Base-by-base conservation (phyloP, 1,284 basidiomycete genomes). In the Cystobasidium pallidum region DNA sequence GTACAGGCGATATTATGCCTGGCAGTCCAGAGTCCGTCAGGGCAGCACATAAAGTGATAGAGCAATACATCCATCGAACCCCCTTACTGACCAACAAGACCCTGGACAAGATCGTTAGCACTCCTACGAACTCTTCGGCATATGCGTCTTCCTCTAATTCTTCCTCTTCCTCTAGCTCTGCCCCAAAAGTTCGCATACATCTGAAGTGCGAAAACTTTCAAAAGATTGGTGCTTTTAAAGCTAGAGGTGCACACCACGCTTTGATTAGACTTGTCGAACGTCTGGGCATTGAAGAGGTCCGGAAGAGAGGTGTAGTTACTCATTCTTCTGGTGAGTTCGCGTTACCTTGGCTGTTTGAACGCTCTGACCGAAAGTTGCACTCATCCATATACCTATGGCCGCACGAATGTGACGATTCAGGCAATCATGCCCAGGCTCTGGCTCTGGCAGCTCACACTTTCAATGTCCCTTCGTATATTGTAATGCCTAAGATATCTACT, bases 381-480 rank as follows among this genome's bases (percentile, higher is more conserved):
- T n/a, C n/a, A n/a, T n/a, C n/a, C n/a, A n/a, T 43, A 41, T 52
- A 26, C 26, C 15, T 19, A 17, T 52, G 24, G 36, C 2, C 15
- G 39, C 13, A 7, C n/a, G n/a, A n/a, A n/a, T n/a, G n/a, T n/a
- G n/a, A n/a, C n/a, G n/a, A n/a, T n/a, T n/a, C 49, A 73, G 74
- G 74, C 7, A 75, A 75, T 49, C 74, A 75, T 61, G 72, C 74
- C 21, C 72, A 70, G 28, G 72, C 72, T 13, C 55, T 75, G n/a
- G 67, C 74, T 7, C 47, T 75, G 36, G 72, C 72, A 10, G 72
- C 74, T 1, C 41, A 26, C 6, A 30, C 67, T 34, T 59, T 39
- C 55, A 17, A 30, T 11, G 47, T 75, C 21, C 66, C 71, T 36
- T 54, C 62, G 17, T 61, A 75, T 64, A 73, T 75, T 28, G 74